Evolutionary conservation across 2,329 filamentous ascomycete genomes (phyloP), one percentile per base, ranked within the genome.

Genomic region (Capronia epimyces): DNA sequence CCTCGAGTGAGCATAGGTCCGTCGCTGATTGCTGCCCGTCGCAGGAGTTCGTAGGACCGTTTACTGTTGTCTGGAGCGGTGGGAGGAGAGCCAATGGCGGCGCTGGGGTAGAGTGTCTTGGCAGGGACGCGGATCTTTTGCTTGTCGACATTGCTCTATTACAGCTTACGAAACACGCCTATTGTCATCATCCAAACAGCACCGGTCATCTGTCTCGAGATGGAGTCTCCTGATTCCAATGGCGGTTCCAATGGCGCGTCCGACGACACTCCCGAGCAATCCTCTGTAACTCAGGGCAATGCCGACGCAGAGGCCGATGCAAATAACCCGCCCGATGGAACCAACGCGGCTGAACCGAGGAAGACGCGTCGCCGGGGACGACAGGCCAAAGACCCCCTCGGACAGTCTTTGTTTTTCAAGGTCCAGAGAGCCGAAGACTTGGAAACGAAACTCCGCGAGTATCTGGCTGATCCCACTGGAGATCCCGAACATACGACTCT

Each of bases 331-430:
- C 12, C 18, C 4, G 34, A 49, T 16, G 27, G 21, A 42, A 8
- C 22, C 41, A 21, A 40, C 31, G 37, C 36, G 15, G 9, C 27
- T 21, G 34, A 13, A 15, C 24, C 24, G 8, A 46, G 18, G 24
- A 40, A 31, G 8, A 15, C 16, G 25, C 49, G 44, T 16, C 45
- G 37, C 21, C 46, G 56, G 22, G 59, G 59, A 31, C 53, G 59
- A 37, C 57, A 60, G 13, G 49, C 57, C 12, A 58, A 57, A 46
- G 59, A 61, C 40, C 59, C 59, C 2, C 40, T 56, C 13, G 57
- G 43, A n/a, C 46, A 60, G 43, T 50, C 52, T 6, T 42, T 61
- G 13, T 34, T 42, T 5, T 56, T 57, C 40, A 39, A 56, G 27
- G 58, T 56, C 52, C 31, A 50, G 25, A 55, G 50, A 27, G 24